Base-by-base conservation (phyloP, 257 asterid genomes). In the Salvia hispanica region DNA sequence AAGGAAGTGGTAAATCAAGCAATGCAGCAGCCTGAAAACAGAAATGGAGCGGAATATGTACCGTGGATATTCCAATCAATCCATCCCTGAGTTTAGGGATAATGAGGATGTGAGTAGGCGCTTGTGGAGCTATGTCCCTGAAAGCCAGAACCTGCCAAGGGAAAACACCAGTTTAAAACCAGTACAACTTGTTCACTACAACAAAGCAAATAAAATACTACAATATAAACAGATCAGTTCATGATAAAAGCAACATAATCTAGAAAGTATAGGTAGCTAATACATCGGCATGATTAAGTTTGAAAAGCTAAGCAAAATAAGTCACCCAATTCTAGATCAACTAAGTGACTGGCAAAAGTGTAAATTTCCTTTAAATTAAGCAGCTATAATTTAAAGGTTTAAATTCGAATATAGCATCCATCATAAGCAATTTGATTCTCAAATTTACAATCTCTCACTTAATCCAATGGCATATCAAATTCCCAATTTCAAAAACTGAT, bases 31-130 rank as follows among this genome's bases (percentile, higher is more conserved):
- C 36, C 21, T 13, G 25, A 57, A 33, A n/a, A 57, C n/a, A 11
- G 6, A 14, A n/a, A 13, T 4, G 28, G 63, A n/a, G 45, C 15
- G n/a, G 15, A n/a, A 8, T 34, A 34, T 7, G 37, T 53, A 92
- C 97, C 90, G 84, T 77, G 2, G 96, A 86, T 62, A 90, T 59
- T 69, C 93, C 93, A 58, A 86, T 82, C 75, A 92, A 79, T 60
- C 95, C 97, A 85, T 90, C 94, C 74, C 70, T 83, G 51, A 83
- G 80, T 81, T 90, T 90, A 59, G 98, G 98, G 70, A 92, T 88
- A 73, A 92, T 74, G 52, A 92, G 53, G 64, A 92, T 83, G 80
- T 92, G 97, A 4, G 80, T 83, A 33, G 97, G 98, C 7, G 96
- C 96, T 74, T 88, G 96, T 14, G 97, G 96, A 76, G 62, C 42